Base-by-base conservation (phyloP, 1,284 basidiomycete genomes). In the Malassezia cuniculi region DNA sequence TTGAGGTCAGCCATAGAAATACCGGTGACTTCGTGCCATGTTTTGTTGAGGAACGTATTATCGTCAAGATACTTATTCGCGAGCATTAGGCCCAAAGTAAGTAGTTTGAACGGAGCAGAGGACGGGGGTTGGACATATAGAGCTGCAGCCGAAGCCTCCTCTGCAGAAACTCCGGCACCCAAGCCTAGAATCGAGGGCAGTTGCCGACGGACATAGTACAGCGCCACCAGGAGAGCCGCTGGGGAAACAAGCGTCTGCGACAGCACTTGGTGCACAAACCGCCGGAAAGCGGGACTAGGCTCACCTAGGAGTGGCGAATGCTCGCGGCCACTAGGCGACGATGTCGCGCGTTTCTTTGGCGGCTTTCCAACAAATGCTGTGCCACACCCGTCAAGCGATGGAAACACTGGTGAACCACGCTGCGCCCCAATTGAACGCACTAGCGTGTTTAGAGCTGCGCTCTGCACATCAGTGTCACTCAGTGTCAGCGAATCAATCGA, bases 11-110 rank as follows among this genome's bases (percentile, higher is more conserved):
- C 31, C 1, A 66, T 42, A 14, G 63, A 60, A 14, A 66, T 66
- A 6, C 63, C 60, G 0, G 61, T 66, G n/a, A 66, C 61, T 33
- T 66, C 63, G 39, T 57, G 53, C 63, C 63, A 66, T 4, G 63
- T 66, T 49, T 60, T 62, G 51, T 64, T 64, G 36, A 60, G 48
- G 45, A 66, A 66, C 2, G 63, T 66, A 47, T 66, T 62, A 47
- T 66, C 63, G 32, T 66, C 63, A n/a, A 66, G 33, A 32, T 62
- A 58, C 49, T 66, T 66, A 50, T 64, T 66, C 35, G 60, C 57
- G n/a, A 66, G 57, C 63, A 66, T 66, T 42, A 66, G 44, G 16
- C 63, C 63, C 5, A 66, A 38, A 2, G 59, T 59, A 27, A 66
- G 54, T 11, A 66, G 46, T 50, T 66, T 66, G 52, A 66, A 66